Percentiles rank a stretch among this genome's conserved stretches.
These are phyloP conservation scores for Escallonia herrerae DNA, from an alignment of 129 eudicot genomes.

Conservation along the genomic window DNA sequence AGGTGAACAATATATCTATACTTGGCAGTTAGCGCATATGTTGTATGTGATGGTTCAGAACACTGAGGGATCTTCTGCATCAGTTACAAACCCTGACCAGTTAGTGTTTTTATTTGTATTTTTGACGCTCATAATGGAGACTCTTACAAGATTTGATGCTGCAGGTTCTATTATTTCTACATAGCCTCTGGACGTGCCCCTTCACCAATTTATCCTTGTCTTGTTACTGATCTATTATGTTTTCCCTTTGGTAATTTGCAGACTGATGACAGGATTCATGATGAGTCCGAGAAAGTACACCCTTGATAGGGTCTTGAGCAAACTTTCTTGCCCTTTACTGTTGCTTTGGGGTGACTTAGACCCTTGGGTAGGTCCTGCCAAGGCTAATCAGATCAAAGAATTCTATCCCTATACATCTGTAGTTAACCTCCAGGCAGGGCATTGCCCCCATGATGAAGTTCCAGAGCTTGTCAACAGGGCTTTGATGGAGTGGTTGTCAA, in stretches of 20 bases:
- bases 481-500: constrained; percentile 74
- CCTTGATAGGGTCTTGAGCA: constrained; percentile 73
- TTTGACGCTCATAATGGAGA: too few species aligned
- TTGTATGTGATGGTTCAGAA: too few species aligned
- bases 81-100: too few species aligned
- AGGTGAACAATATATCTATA: too few species aligned
- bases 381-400: constrained; percentile 74
- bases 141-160: too few species aligned
- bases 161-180: too few species aligned
- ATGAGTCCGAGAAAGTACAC: constrained; percentile 85
- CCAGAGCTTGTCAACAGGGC: constrained; percentile 86
- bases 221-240: background rate
- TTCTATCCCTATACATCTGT: constrained; percentile 73
- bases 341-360: constrained; percentile 96
- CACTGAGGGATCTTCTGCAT: too few species aligned
- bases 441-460: constrained; percentile 98
- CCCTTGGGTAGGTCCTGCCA: constrained; percentile 97
- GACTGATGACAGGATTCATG: constrained; percentile 83
- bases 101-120: too few species aligned
- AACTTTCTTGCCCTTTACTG: constrained; percentile 83
- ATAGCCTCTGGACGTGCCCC: too few species aligned
- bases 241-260: constrained; percentile 18
- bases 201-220: too few species aligned
- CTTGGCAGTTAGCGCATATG: too few species aligned
- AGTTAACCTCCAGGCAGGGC: constrained; percentile 88